Evolutionary conservation across 164 flowering plant genomes (phyloP).

Genomic region (Litsea cubeba): DNA sequence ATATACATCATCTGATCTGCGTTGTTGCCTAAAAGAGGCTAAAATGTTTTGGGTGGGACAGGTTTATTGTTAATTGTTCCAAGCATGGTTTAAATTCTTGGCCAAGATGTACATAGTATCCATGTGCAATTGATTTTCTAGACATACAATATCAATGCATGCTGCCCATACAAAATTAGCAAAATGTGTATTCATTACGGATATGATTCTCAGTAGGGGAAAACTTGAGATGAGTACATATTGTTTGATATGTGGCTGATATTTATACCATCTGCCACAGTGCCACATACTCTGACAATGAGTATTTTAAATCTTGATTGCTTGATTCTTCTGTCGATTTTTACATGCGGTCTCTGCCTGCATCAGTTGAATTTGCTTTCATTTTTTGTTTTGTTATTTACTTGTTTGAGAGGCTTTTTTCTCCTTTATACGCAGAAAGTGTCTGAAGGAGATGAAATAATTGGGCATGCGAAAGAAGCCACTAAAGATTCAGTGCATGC

Average conservation of each 20-base stretch:
- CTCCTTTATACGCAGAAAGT: slow-evolving; percentile 13
- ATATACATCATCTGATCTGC: background rate
- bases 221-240: background rate
- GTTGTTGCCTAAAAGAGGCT: background rate
- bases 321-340: background rate
- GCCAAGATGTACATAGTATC: background rate
- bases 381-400: background rate
- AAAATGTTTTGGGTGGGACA: background rate
- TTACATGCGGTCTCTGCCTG: background rate
- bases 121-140: background rate
- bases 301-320: background rate
- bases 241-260: background rate
- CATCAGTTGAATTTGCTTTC: background rate
- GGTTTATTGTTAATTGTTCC: background rate
- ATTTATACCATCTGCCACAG: too few relatives aligned
- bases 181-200: too few relatives aligned
- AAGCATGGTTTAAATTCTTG: background rate
- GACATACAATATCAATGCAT: background rate
- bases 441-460: slow-evolving; percentile 13
- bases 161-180: too few relatives aligned
- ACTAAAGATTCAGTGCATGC: slow-evolving; percentile 2
- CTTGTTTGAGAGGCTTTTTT: background rate
- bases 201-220: background rate
- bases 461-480: slow-evolving; percentile 1
- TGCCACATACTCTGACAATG: too few relatives aligned